Base-by-base conservation (phyloP, 495 filamentous ascomycete genomes). In the Clohesyomyces aquaticus region DNA sequence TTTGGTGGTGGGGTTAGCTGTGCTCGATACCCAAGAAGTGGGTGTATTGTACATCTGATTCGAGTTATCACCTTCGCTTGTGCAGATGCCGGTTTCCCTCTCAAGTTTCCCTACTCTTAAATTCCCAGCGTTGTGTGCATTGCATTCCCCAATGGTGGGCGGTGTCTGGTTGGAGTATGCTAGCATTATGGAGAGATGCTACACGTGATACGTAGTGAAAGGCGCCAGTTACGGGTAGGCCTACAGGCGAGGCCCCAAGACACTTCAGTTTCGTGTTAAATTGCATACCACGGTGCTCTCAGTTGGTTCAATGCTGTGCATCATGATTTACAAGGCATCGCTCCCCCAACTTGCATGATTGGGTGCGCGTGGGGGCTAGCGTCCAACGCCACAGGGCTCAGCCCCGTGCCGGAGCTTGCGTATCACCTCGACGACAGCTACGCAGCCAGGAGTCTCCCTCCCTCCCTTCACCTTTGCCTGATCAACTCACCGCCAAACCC, bases 351-450 rank as follows among this genome's bases (percentile, higher is more conserved):
- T 50, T 4, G 18, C 26, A 27, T 52, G 23, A 52, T 52, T 52
- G 49, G 49, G 21, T 23, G 22, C 4, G 3, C 46, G 16, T 52
- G 14, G 10, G 16, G 23, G 4, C 49, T 27, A 16, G 26, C 9
- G 18, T 16, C 3, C 32, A 23, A 19, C 16, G 56, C 56, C 56
- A 59, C 56, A 50, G 38, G 4, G 54, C 21, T n/a, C 6, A 27
- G 56, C 45, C 16, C 25, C 21, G 29, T 16, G 16, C 6, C 18
- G 19, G 55, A 46, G 59, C 59, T 61, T 56, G 60, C 60, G 60
- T 56, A 43, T 54, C 55, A 63, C 26, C 60, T 32, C 22, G n/a
- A 62, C 51, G 50, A 55, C 60, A 29, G 21, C 56, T 59, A 26
- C 35, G 0, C 10, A 29, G 8, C 49, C 14, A 12, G 47, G 19